Base-by-base conservation (phyloP, 257 asterid species). In the Solanum raphanifolium region DNA sequence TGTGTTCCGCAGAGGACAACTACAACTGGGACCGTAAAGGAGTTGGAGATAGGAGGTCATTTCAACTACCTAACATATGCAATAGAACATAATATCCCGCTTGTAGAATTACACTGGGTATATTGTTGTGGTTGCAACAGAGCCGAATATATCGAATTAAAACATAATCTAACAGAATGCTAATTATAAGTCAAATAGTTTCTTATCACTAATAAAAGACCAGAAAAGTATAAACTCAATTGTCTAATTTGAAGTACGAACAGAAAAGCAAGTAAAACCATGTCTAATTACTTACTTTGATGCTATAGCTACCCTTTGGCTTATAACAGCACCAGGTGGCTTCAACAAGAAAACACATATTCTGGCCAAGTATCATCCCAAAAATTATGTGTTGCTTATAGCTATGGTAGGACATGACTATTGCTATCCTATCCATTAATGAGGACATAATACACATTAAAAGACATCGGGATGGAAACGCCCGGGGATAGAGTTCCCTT, bases 381-480 rank as follows among this genome's bases (percentile, higher is more conserved):
- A 11, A 48, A 75, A 68, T 60, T 83, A 36, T 0, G 34, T 25
- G 83, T 9, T 16, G 65, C 35, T 46, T 18, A 9, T 31, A 9
- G 60, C 11, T 23, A 85, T 31, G 31, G 60, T 34, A 85, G 78
- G 46, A 35, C 75, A 86, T 55, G 39, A 5, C 85, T 38, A 74
- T 41, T 43, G 38, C 25, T 68, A 68, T 34, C 85, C 87, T 78
- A 48, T 58, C 73, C 69, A 43, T 46, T 31, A 66, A 29, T 13
- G 3, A 72, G 84, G 84, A 10, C 52, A 32, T 41, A 66, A 84
- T 38, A 72, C 27, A 78, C 9, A 36, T 88, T 97, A 97, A 86
- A 97, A 95, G 58, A 95, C 93, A 46, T 97, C 99, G 0, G 99
- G 98, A 92, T 96, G 88, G 79, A 93, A 96, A 12, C 93, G 96